Conservation (phyloP, 2,329 filamentous ascomycete genomes). For the Pestalotiopsis sp. region DNA sequence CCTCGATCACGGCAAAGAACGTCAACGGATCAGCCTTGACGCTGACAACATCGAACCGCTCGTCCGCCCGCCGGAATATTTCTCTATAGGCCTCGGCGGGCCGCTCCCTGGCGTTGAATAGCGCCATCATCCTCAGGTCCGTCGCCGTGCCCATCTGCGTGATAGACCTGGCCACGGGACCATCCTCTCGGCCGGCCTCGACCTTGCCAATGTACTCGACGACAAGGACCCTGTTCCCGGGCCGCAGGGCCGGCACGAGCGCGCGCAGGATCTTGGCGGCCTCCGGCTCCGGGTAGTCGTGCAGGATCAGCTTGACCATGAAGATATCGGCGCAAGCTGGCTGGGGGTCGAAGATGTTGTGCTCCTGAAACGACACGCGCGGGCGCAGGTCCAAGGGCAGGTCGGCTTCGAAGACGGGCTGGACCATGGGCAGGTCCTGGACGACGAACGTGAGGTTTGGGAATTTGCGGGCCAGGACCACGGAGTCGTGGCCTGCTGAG, state of each 20-base stretch:
- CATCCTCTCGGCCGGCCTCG: constrained; percentile 18
- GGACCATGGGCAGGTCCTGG: constrained; percentile 44
- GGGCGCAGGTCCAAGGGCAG: constrained; percentile 33
- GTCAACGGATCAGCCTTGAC: background rate
- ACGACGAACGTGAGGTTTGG: constrained; percentile 44
- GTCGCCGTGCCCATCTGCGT: constrained; percentile 42
- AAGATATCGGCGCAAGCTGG: constrained; percentile 47
- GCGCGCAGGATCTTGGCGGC: constrained; percentile 41
- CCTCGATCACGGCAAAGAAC: background rate
- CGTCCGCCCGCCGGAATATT: constrained; percentile 48
- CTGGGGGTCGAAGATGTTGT: constrained; percentile 43
- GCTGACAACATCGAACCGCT: constrained; percentile 41
- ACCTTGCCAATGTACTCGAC: constrained; percentile 41
- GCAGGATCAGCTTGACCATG: constrained; percentile 55
- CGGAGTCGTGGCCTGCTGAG: constrained; percentile 43
- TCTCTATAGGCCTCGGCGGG: constrained; percentile 45
- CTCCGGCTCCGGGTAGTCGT: constrained; percentile 56
- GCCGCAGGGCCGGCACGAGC: constrained; percentile 45
- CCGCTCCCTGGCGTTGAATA: constrained; percentile 52
- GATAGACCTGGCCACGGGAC: constrained; percentile 35
- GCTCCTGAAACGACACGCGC: constrained; percentile 37
- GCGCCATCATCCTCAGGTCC: constrained; percentile 52
- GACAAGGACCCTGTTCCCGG: constrained; percentile 41
- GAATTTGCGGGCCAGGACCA: constrained; percentile 42
- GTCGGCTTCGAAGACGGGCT: constrained; percentile 35